Base-by-base conservation (phyloP, 2,329 filamentous ascomycete genomes). In the Exophiala sp. region DNA sequence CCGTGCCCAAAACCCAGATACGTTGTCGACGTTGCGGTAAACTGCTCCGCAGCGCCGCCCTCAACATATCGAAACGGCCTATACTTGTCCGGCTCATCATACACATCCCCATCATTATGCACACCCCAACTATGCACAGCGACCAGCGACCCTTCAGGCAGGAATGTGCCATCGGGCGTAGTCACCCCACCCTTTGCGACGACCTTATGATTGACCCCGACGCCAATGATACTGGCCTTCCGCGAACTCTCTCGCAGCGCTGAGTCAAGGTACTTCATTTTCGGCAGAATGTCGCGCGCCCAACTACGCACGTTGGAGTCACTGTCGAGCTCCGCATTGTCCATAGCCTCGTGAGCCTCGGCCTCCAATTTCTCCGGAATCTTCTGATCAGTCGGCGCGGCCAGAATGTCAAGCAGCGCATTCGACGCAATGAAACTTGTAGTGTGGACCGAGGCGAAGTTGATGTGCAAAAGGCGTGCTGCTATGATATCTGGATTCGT, bases 1-100 rank as follows among this genome's bases (percentile, higher is more conserved):
- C 82, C 82, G 56, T 82, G 78, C 0, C 81, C 80, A 65, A 84
- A 85, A 0, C 76, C 70, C n/a, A 83, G 62, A 59, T 80, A 76
- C 5, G 68, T 64, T 35, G 76, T 69, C 35, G 75, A 77, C 2
- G 80, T 82, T 3, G 78, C 78, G 10, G 81, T 76, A 70, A 83
- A 75, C 24, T 34, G 43, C 45, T 8, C n/a, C n/a, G 14, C 33
- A n/a, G 10, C 16, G 24, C 18, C 2, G 2, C 14, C 33, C 12
- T 72, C 68, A 3, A 74, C 75, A 43, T 75, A 82, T 3, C 79
- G 70, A 60, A 79, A 77, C 0, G 79, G 71, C 50, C 80, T 75
- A 53, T 78, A 83, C 2, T 52, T 55, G 8, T 71, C 58, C 0
- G 78, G 70, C 5, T 73, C 62, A 4, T 68, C 43, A 55, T 76